Base-by-base conservation (phyloP, 78 protist genomes). In the Blattamonas nauphoetae region DNA sequence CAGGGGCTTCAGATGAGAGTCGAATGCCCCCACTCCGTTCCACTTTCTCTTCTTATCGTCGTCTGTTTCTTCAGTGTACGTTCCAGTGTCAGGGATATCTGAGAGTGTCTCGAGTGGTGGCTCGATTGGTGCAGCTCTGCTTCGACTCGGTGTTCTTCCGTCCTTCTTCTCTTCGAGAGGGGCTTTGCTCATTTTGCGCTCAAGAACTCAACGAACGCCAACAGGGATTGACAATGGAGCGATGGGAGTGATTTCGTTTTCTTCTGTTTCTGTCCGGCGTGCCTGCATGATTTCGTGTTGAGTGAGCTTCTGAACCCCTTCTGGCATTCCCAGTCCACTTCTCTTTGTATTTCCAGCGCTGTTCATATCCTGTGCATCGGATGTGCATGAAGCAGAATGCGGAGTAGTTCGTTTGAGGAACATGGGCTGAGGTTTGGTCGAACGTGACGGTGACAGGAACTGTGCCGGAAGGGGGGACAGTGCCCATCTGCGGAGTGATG, bases 281-380 rank as follows among this genome's bases (percentile, higher is more conserved):
- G n/a, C n/a, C n/a, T n/a, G n/a, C n/a, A n/a, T n/a, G n/a, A n/a
- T n/a, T n/a, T n/a, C n/a, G n/a, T n/a, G n/a, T n/a, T n/a, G n/a
- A n/a, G n/a, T n/a, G n/a, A n/a, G n/a, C n/a, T n/a, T n/a, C n/a
- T n/a, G n/a, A n/a, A n/a, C n/a, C 34, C 88, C 90, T 43, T 88
- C 46, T 3, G 86, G 55, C 3, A 64, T n/a, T n/a, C n/a, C 79
- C 85, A 0, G 33, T 3, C 45, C 93, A n/a, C 2, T 42, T 43
- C 81, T 63, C 42, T 43, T 4, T 34, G 89, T 44, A 35, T 41
- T 11, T 29, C 38, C 38, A 4, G n/a, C 79, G 0, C 44, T 33
- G 41, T 91, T 90, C 44, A 85, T 86, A 11, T 82, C 64, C 44
- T n/a, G n/a, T n/a, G n/a, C n/a, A n/a, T n/a, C n/a, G n/a, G n/a